phyloP scores from a whole-genome alignment of 2,329 filamentous ascomycete genomes.

The Pyrenophora tritici-repentis region DNA sequence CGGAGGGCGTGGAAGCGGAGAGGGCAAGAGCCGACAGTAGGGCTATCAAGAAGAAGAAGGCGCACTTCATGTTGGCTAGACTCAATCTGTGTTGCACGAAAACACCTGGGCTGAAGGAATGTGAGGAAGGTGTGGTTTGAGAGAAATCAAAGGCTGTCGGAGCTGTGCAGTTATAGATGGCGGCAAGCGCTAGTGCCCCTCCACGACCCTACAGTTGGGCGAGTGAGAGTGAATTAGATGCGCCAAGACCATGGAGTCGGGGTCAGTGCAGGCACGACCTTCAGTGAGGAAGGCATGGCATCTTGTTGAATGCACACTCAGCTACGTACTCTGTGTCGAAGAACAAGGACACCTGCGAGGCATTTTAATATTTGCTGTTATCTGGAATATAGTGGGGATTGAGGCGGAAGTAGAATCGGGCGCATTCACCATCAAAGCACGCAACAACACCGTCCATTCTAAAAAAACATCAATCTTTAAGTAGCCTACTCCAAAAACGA shows the following conservation, averaged over 20 bases:
- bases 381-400: no score
- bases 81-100: no score
- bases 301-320: neutral
- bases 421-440: no score
- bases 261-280: neutral
- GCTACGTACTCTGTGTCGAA: no score
- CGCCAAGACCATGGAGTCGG: neutral
- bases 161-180: neutral
- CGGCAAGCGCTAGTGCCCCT: neutral
- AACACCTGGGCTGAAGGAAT: neutral
- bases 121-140: neutral
- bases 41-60: neutral
- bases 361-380: no score
- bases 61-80: neutral
- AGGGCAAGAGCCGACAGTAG: neutral
- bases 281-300: neutral
- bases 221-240: neutral
- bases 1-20: neutral
- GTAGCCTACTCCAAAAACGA: no score
- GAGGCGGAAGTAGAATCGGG: no score
- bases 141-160: neutral
- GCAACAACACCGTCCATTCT: no score
- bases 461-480: no score
- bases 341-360: no score
- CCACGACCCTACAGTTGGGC: neutral